A percentile compares a stretch with the other conserved stretches of the same genome.
These are phyloP conservation scores for Dipteronia sinensis DNA, from an alignment of 345 rosid species.

Conservation along the genomic window DNA sequence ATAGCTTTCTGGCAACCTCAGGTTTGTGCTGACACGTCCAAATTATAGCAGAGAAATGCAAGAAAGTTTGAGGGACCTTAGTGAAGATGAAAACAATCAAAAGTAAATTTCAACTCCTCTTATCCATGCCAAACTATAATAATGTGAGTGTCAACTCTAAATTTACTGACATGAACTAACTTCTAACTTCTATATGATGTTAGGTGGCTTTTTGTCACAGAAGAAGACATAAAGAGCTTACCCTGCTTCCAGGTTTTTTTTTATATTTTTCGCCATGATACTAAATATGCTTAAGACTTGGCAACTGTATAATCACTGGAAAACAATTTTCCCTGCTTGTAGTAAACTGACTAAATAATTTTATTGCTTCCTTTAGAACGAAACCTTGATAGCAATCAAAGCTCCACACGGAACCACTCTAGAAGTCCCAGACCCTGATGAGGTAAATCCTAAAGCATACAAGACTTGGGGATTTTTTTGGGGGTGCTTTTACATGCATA, in stretches of 20 bases:
- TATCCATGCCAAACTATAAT: conserved; percentile 3
- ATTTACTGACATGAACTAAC: conserved; percentile 20
- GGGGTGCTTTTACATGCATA: not conserved
- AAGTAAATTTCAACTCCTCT: conserved; percentile 47
- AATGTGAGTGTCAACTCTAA: conserved; percentile 9
- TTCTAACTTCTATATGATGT: conserved; percentile 30
- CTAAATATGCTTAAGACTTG: conserved; percentile 1
- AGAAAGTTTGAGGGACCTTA: conserved; percentile 78
- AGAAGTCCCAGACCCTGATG: conserved; percentile 99
- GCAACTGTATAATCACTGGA: conserved; percentile 10
- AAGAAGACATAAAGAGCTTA: conserved; percentile 89
- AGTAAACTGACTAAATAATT: conserved; percentile 5
- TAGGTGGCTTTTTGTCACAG: conserved; percentile 97
- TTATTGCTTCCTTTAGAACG: conserved; percentile 55
- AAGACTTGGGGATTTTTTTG: not conserved
- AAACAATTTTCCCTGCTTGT: conserved; percentile 1
- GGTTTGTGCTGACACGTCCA: conserved; percentile 32
- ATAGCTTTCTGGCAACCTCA: conserved; percentile 12
- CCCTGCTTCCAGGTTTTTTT: conserved; percentile 83
- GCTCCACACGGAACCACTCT: conserved; percentile 99
- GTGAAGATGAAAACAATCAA: conserved; percentile 87
- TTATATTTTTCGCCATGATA: conserved; percentile 17
- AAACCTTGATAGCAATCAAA: conserved; percentile 90
- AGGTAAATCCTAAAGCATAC: conserved; percentile 53
- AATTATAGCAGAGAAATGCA: conserved; percentile 76